Evolutionary conservation across 2,329 filamentous ascomycete species (phyloP), one percentile per base, ranked within the genome.

Genomic region (Hypoxylon sp.): DNA sequence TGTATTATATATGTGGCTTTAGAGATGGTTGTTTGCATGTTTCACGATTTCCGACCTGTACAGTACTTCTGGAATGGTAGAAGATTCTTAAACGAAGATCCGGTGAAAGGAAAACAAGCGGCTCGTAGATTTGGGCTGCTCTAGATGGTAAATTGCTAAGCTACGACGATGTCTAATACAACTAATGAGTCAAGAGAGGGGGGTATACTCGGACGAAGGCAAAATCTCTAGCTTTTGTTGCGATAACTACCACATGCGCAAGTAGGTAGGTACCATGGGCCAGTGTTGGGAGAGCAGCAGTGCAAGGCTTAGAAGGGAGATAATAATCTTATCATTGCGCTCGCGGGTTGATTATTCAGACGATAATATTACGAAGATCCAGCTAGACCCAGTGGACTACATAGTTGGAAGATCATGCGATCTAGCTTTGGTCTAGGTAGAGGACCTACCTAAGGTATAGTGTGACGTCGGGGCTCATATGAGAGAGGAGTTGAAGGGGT

Each of bases 1-100:
- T 72, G 70, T 74, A 74, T 70, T 70, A 73, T 74, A 73, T 57
- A 65, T 71, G 69, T 65, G 60, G 21, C 59, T 69, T 41, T 65
- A 62, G 58, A 72, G 49, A 58, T 49, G 46, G 58, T 36, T 55
- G 50, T 57, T 62, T 64, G 59, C 62, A 68, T 61, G 67, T 66
- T 63, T 50, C 34, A 64, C 60, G 60, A 60, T 63, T 68, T 66
- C 52, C 61, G 30, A 50, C 50, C 52, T 73, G 70, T 73, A 72
- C 55, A 73, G 49, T 73, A 73, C 46, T 59, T 58, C 53, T 59
- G 63, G 58, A 71, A 71, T 58, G 65, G 49, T 50, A 61, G 34
- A 48, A 60, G 55, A 53, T 50, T 58, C 36, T 34, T 13, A 50
- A 50, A 56, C 43, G 28, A 63, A 28, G 53, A 60, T 17, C 21